Percentiles rank a stretch among this genome's conserved stretches.
These are phyloP conservation scores for Parastagonospora nodorum DNA, from an alignment of 2,329 filamentous ascomycete genomes.

Conservation along the genomic window DNA sequence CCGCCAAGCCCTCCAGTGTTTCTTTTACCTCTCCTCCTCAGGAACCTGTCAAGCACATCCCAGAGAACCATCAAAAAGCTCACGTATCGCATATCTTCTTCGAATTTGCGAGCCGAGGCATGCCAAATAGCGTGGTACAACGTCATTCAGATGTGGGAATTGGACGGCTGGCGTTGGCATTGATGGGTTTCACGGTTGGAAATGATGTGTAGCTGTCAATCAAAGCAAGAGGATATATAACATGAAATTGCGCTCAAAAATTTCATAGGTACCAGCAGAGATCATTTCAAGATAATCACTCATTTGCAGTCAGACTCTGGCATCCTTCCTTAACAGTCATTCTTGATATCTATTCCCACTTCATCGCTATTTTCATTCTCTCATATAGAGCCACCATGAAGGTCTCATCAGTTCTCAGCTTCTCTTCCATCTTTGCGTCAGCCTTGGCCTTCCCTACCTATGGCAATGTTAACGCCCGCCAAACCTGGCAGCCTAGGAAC, in stretches of 20 bases:
- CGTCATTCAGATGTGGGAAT: background rate
- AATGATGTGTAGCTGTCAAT: background rate
- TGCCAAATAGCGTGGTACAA: background rate
- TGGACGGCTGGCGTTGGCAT: background rate
- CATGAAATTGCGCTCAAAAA: background rate
- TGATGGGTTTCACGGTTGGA: background rate
- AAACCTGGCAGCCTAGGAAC: conserved; percentile 5
- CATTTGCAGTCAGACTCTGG: background rate
- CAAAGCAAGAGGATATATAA: background rate
- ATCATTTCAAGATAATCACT: background rate
- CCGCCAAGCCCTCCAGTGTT: background rate
- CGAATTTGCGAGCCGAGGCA: background rate
- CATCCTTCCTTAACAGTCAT: background rate
- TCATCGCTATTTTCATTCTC: too few relatives aligned
- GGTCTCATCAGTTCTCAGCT: background rate
- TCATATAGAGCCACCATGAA: background rate
- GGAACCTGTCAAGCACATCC: background rate
- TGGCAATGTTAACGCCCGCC: conserved; percentile 2
- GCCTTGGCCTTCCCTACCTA: conserved; percentile 7
- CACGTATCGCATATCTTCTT: background rate
- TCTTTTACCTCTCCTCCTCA: background rate
- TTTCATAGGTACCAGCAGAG: background rate
- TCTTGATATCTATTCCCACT: too few relatives aligned
- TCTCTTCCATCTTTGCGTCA: background rate
- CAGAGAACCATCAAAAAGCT: background rate